Evolutionary conservation across 345 rosid genomes (phyloP).

Genomic region (Limnanthes douglasii): DNA sequence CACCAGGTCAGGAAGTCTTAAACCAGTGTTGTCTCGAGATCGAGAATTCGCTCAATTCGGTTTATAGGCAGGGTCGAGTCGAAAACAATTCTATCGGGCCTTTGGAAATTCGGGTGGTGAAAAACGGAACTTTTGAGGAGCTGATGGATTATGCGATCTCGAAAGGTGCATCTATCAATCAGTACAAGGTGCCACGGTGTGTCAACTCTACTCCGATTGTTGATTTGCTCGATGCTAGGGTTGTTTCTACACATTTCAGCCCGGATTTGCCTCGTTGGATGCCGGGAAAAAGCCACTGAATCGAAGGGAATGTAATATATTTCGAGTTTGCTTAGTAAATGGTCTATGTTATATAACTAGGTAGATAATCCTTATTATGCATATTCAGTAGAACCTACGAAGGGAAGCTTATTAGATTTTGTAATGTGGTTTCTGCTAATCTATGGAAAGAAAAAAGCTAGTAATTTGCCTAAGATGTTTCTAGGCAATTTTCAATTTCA

Average conservation of each 20-base stretch:
- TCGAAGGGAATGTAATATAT: too few relatives aligned
- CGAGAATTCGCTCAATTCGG: slow-evolving; percentile 91
- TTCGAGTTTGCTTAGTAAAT: too few relatives aligned
- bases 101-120: slow-evolving; percentile 69
- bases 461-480: too few relatives aligned
- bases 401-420: too few relatives aligned
- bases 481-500: too few relatives aligned
- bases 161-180: slow-evolving; percentile 91
- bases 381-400: too few relatives aligned
- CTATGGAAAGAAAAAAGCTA: too few relatives aligned
- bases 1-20: slow-evolving; percentile 33
- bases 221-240: slow-evolving; percentile 78
- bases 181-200: slow-evolving; percentile 93
- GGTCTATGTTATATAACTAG: too few relatives aligned
- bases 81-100: slow-evolving; percentile 76
- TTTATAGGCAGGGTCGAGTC: slow-evolving; percentile 79
- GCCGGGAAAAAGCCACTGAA: slow-evolving; percentile 58
- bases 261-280: slow-evolving; percentile 64
- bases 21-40: slow-evolving; percentile 58
- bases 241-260: slow-evolving; percentile 60
- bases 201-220: slow-evolving; percentile 77
- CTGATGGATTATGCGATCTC: slow-evolving; percentile 94
- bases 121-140: slow-evolving; percentile 87
- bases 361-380: too few relatives aligned
- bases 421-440: too few relatives aligned